Percentiles rank a stretch among this genome's conserved stretches.
Conservation (phyloP, 768 basidiomycete genomes). For the Termitomyces sp. region DNA sequence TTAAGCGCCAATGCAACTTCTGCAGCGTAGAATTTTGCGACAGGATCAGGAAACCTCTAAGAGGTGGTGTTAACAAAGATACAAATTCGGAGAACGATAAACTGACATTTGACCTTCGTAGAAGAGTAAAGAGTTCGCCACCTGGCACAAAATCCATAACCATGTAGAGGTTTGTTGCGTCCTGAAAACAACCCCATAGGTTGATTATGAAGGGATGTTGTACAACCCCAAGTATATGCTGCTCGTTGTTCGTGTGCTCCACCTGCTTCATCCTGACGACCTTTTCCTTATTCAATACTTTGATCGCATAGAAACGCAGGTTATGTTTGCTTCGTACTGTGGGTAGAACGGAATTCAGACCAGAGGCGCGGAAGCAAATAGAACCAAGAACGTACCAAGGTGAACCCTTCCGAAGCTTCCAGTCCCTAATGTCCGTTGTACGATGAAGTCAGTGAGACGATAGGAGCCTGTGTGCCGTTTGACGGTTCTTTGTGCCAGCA, state of each 20-base stretch:
- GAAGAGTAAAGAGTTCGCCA: constrained; percentile 91
- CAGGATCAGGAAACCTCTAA: constrained; percentile 92
- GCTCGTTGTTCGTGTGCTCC: constrained; percentile 96
- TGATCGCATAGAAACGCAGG: constrained; percentile 93
- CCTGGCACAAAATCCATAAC: constrained; percentile 97
- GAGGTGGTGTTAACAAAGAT: constrained; percentile 11
- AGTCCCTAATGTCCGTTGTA: constrained; percentile 83
- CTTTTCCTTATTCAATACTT: constrained; percentile 90
- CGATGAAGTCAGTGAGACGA: constrained; percentile 69
- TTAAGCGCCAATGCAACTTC: constrained; percentile 92
- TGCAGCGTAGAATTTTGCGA: constrained; percentile 96
- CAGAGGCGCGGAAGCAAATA: constrained; percentile 7
- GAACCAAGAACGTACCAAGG: constrained; percentile 46
- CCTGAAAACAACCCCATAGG: constrained; percentile 95
- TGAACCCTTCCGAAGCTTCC: constrained; percentile 98
- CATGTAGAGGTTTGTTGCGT: constrained; percentile 92
- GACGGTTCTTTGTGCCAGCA: constrained; percentile 18
- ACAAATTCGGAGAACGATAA: constrained; percentile 9
- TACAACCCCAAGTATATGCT: constrained; percentile 76
- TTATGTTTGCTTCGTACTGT: constrained; percentile 89
- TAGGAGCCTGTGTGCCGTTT: constrained; percentile 62
- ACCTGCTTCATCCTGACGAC: constrained; percentile 92
- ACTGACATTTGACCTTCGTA: constrained; percentile 84
- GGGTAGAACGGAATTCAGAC: constrained; percentile 3
- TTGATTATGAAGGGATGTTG: constrained; percentile 95